Evolutionary conservation across 805 yeast genomes (phyloP).

Genomic region (Starmerella stigmatis): DNA sequence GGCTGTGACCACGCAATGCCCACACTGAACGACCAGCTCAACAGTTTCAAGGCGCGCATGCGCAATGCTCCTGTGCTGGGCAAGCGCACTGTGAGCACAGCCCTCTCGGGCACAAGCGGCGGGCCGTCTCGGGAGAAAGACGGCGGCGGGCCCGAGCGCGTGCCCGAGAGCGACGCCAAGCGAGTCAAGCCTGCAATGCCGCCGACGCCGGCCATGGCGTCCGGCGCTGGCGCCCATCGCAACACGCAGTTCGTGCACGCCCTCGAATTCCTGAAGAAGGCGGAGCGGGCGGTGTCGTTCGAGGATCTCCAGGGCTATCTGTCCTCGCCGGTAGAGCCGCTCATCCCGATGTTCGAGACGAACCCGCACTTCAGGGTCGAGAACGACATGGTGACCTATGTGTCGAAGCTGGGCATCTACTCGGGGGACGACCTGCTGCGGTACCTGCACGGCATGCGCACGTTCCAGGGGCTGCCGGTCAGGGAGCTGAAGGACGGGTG

Average conservation of each 20-base stretch:
- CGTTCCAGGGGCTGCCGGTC: constrained; percentile 79
- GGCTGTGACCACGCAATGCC: constrained; percentile 28
- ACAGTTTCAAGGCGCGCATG: constrained; percentile 53
- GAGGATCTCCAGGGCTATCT: constrained; percentile 58
- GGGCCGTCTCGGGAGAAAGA: not conserved
- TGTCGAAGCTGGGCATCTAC: constrained; percentile 79
- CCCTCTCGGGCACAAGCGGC: constrained; percentile 8
- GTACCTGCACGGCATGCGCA: constrained; percentile 66
- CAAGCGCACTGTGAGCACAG: constrained; percentile 21
- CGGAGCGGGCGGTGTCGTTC: constrained; percentile 60
- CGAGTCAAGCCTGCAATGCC: constrained; percentile 21
- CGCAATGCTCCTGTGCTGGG: constrained; percentile 48
- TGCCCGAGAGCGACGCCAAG: constrained; percentile 20
- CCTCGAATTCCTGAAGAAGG: constrained; percentile 67
- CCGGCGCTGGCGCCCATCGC: constrained; percentile 44
- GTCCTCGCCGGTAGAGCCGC: constrained; percentile 48
- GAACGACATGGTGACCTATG: constrained; percentile 65
- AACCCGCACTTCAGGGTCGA: constrained; percentile 69
- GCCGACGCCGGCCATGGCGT: constrained; percentile 18
- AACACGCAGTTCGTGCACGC: constrained; percentile 85
- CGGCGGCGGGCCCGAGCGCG: constrained; percentile 20
- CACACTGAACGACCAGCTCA: constrained; percentile 45
- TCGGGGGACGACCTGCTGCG: constrained; percentile 65
- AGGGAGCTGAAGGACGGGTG: constrained; percentile 83
- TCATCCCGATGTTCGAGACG: constrained; percentile 61